Conservation (phyloP, 208 protist genomes). For the Trypanosomatidae sp. region DNA sequence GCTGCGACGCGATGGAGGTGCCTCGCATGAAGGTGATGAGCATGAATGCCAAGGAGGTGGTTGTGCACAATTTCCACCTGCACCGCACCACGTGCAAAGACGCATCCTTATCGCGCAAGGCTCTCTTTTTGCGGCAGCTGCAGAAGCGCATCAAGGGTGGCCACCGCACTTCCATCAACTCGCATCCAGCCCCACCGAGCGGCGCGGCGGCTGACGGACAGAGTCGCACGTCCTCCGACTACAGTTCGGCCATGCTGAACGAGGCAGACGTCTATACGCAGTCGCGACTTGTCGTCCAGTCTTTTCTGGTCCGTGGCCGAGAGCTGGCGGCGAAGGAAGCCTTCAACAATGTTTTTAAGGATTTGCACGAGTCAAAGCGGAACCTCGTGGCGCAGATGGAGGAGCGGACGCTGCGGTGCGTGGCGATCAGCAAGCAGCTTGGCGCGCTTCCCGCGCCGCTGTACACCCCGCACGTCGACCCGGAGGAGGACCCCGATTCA, state of each 20-base stretch:
- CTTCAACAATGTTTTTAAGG: conserved; percentile 69
- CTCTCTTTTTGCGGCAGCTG: conserved; percentile 70
- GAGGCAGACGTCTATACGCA: conserved; percentile 65
- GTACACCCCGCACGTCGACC: no score
- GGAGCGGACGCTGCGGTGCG: conserved; percentile 78
- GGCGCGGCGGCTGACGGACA: no score
- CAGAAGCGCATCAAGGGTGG: conserved; percentile 33
- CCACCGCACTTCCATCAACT: neutral
- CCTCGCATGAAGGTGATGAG: conserved; percentile 56
- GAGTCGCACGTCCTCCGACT: conserved; percentile 2
- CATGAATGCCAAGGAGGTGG: conserved; percentile 35
- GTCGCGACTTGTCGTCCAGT: conserved; percentile 63
- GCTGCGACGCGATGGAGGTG: conserved; percentile 88
- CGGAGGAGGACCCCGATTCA: conserved; percentile 59
- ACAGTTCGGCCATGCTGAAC: conserved; percentile 42
- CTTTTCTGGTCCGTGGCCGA: conserved; percentile 56
- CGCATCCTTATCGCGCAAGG: conserved; percentile 59
- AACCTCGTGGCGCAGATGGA: conserved; percentile 37
- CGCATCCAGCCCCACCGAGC: no score
- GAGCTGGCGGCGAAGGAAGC: conserved; percentile 46
- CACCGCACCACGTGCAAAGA: conserved; percentile 31
- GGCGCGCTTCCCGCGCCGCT: no score
- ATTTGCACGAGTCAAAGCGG: conserved; percentile 57
- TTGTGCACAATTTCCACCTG: conserved; percentile 87
- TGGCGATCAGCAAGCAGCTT: no score